Conservation (phyloP, 2,329 filamentous ascomycete genomes). For the Fusarium pilosicola region DNA sequence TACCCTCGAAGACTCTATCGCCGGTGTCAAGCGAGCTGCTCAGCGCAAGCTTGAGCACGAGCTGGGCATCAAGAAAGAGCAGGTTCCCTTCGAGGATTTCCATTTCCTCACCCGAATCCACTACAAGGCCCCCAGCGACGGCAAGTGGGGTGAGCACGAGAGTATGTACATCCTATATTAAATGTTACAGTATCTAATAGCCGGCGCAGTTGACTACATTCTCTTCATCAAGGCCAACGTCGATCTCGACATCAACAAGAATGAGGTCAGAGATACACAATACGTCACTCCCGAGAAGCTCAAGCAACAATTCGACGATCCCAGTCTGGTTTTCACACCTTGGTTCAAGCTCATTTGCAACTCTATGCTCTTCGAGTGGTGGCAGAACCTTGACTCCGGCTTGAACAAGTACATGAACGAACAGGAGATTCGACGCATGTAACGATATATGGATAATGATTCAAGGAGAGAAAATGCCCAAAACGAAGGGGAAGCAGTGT, state of each 20-base stretch:
- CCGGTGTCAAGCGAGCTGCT: conserved; percentile 90
- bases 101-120: conserved; percentile 96
- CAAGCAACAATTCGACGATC: conserved; percentile 85
- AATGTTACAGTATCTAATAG: conserved; percentile 12
- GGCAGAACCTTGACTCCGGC: conserved; percentile 82
- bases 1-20: conserved; percentile 80
- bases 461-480: background rate
- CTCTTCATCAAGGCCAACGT: conserved; percentile 97
- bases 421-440: conserved; percentile 87
- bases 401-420: conserved; percentile 89
- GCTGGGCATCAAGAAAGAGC: conserved; percentile 86
- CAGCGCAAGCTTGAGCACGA: conserved; percentile 95
- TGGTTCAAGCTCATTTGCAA: conserved; percentile 99
- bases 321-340: conserved; percentile 86
- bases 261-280: conserved; percentile 86
- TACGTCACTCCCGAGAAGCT: conserved; percentile 87
- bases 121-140: conserved; percentile 96
- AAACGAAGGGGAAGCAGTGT: conserved; percentile 4
- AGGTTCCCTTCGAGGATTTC: conserved; percentile 92
- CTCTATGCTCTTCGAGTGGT: conserved; percentile 98
- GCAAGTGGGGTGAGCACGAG: conserved; percentile 99
- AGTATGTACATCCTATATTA: conserved; percentile 66
- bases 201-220: conserved; percentile 87
- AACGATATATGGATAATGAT: conserved; percentile 8
- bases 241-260: conserved; percentile 81